Conservation (phyloP, 352 stramenopile genomes). For the Globisporangium nagaii region DNA sequence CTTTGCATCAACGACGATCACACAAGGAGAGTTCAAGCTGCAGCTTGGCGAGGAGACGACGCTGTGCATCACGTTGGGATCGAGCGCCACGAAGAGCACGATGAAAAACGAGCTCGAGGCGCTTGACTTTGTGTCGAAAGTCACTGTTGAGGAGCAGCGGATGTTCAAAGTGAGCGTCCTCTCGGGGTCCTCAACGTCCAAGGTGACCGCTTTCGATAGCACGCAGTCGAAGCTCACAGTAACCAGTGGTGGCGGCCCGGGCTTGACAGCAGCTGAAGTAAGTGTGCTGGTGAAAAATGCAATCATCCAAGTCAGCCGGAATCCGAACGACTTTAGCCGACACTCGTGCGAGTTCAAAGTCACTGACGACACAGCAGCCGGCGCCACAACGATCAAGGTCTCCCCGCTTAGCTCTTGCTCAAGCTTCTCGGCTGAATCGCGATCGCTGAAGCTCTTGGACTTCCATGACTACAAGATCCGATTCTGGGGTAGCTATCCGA, state of each 20-base stretch:
- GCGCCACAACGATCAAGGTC: conserved; percentile 28
- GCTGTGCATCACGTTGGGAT: conserved; percentile 45
- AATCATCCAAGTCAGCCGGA: conserved; percentile 68
- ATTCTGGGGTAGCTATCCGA: conserved; percentile 65
- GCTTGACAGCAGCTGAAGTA: conserved; percentile 30
- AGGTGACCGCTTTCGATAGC: conserved; percentile 39
- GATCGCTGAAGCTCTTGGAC: conserved; percentile 55
- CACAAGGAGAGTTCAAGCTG: conserved; percentile 43
- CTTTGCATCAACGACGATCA: conserved; percentile 61
- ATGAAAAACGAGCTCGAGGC: conserved; percentile 32
- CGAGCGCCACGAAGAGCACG: conserved; percentile 14
- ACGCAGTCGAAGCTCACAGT: conserved; percentile 24
- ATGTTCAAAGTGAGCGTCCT: conserved; percentile 62
- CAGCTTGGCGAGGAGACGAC: conserved; percentile 47
- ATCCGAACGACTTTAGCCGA: conserved; percentile 59
- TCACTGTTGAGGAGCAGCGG: conserved; percentile 41
- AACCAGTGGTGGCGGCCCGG: conserved; percentile 17
- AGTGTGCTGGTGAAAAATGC: conserved; percentile 19
- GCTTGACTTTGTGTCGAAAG: conserved; percentile 37
- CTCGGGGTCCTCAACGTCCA: conserved; percentile 26
- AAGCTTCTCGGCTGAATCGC: conserved; percentile 36
- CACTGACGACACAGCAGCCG: conserved; percentile 2
- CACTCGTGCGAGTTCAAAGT: conserved; percentile 60
- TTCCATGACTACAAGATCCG: conserved; percentile 69
- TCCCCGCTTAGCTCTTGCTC: conserved; percentile 20